Evolutionary conservation across 192 early-diverging fungal genomes (phyloP).

Genomic region (Mortierella claussenii): DNA sequence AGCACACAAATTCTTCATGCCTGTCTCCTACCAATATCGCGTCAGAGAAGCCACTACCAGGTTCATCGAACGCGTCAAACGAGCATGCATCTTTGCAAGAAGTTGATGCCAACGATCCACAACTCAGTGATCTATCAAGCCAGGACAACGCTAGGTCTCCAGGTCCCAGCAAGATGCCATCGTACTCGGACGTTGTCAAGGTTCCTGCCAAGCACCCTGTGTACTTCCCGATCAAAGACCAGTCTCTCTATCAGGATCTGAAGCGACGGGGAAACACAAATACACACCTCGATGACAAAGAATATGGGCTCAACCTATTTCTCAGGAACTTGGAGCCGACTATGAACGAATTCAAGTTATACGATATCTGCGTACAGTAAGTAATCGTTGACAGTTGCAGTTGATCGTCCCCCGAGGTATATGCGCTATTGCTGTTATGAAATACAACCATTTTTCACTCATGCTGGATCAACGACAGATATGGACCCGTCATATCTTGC

Average conservation of each 20-base stretch:
- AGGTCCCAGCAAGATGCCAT: slow-evolving; percentile 2
- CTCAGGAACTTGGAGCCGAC: slow-evolving; percentile 42
- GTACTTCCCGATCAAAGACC: neutral
- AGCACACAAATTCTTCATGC: neutral
- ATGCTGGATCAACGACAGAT: no score
- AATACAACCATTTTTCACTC: no score
- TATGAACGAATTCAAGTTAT: slow-evolving; percentile 44
- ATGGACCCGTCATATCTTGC: slow-evolving; percentile 49
- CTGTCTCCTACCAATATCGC: neutral
- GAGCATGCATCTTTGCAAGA: neutral
- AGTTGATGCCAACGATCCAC: neutral
- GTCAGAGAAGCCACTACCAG: neutral
- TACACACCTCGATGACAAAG: slow-evolving; percentile 35
- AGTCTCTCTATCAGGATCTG: slow-evolving; percentile 17
- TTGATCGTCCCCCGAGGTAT: no score
- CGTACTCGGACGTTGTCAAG: slow-evolving; percentile 34
- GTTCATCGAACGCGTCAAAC: neutral
- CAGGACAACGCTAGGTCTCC: neutral
- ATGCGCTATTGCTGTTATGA: no score
- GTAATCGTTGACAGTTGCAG: no score
- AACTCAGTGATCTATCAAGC: neutral
- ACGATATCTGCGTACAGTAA: slow-evolving; percentile 45
- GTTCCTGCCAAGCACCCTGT: slow-evolving; percentile 17
- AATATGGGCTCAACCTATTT: slow-evolving; percentile 41
- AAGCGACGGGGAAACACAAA: slow-evolving; percentile 47